phyloP scores from a whole-genome alignment of 148 eudicot species.

The Silene conica region DNA sequence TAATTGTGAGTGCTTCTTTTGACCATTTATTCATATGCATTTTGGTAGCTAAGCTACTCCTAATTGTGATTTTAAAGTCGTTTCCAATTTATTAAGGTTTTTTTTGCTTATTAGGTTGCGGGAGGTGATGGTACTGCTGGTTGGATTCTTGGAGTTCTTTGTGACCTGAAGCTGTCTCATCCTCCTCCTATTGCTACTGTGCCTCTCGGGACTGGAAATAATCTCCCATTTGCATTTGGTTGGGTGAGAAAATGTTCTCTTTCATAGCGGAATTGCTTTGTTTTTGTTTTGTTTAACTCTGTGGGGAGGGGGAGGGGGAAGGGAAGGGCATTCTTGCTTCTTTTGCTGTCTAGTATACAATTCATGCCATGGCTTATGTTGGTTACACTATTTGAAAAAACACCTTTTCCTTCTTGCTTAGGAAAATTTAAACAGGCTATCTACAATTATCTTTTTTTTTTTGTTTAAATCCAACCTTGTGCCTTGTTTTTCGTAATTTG shows the following conservation, averaged over 20 bases:
- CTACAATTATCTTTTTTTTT: background rate
- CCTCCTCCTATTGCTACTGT: slow-evolving; percentile 92
- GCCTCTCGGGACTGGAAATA: slow-evolving; percentile 96
- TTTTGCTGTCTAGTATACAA: background rate
- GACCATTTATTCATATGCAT: background rate
- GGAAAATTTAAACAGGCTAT: background rate
- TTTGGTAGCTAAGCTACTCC: background rate
- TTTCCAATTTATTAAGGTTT: slow-evolving; percentile 7
- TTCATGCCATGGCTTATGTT: background rate
- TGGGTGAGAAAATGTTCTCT: slow-evolving; percentile 48
- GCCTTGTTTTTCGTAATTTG: background rate
- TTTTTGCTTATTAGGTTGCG: slow-evolving; percentile 62
- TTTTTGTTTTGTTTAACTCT: background rate
- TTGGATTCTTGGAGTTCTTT: slow-evolving; percentile 94
- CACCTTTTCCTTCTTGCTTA: background rate
- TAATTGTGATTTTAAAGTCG: background rate
- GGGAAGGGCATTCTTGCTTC: background rate
- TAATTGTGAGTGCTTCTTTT: slow-evolving; percentile 53
- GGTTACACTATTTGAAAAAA: background rate
- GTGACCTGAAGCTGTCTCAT: slow-evolving; percentile 76
- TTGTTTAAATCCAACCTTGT: background rate
- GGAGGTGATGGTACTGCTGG: slow-evolving; percentile 99
- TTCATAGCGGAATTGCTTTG: background rate
- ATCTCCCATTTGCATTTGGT: slow-evolving; percentile 94
- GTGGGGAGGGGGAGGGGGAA: background rate